phyloP scores from a whole-genome alignment of 257 asterid genomes.

The Scutellaria barbata region DNA sequence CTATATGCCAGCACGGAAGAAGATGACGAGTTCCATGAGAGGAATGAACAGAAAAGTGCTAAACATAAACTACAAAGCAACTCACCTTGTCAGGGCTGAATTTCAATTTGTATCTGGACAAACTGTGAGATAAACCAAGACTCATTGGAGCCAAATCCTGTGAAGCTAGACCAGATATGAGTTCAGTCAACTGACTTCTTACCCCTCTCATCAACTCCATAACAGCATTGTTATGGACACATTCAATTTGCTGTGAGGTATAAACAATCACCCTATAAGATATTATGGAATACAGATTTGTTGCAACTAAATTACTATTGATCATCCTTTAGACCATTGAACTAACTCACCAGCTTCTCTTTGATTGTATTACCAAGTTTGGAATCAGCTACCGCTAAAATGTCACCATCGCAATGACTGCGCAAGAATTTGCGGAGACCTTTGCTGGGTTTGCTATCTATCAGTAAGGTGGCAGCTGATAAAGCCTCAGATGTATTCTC shows the following conservation, averaged over 20 bases:
- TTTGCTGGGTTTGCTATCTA: slow-evolving; percentile 40
- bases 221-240: slow-evolving; percentile 77
- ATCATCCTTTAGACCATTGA: background rate
- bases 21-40: background rate
- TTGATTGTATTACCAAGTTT: slow-evolving; percentile 81
- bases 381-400: slow-evolving; percentile 67
- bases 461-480: slow-evolving; percentile 61
- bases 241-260: slow-evolving; percentile 71
- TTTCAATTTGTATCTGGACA: slow-evolving; percentile 81
- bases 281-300: background rate
- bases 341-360: slow-evolving; percentile 77
- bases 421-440: slow-evolving; percentile 73
- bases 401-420: slow-evolving; percentile 61
- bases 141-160: slow-evolving; percentile 97
- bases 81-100: slow-evolving; percentile 92
- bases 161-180: slow-evolving; percentile 78
- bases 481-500: slow-evolving; percentile 84
- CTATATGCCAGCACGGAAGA: background rate
- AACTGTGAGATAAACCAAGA: slow-evolving; percentile 88
- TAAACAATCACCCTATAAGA: background rate
- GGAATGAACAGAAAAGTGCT: background rate
- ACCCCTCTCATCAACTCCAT: slow-evolving; percentile 96
- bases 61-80: background rate
- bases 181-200: slow-evolving; percentile 78
- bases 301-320: background rate